These are phyloP conservation scores for Remersonia thermophila DNA, from an alignment of 2,329 filamentous ascomycete genomes.

Conservation along the genomic window DNA sequence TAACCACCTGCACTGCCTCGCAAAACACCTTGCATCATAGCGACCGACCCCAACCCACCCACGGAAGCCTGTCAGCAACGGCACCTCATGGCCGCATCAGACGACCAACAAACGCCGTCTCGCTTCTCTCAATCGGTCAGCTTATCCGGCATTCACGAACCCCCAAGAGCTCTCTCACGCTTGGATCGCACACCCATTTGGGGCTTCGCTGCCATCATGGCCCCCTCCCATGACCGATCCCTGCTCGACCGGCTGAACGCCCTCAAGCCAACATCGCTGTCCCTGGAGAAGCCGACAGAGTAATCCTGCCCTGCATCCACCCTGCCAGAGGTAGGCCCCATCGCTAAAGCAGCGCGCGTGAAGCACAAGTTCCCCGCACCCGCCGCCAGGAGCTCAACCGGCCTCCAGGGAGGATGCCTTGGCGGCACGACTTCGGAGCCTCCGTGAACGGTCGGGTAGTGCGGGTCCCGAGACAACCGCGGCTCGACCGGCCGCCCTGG, in stretches of 20 bases:
- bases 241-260: slow-evolving; percentile 44
- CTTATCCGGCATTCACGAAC: no score
- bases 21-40: no score
- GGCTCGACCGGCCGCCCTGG: slow-evolving; percentile 7
- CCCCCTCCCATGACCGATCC: slow-evolving; percentile 27
- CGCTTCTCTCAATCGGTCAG: no score
- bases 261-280: slow-evolving; percentile 30
- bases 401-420: slow-evolving; percentile 38
- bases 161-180: no score
- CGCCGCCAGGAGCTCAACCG: slow-evolving; percentile 13
- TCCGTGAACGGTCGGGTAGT: slow-evolving; percentile 30
- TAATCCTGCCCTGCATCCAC: slow-evolving; percentile 19
- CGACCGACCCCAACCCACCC: no score
- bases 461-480: no score
- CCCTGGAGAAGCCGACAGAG: slow-evolving; percentile 26
- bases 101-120: no score
- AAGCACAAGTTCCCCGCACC: slow-evolving; percentile 6
- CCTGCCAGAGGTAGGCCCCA: neutral
- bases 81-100: no score
- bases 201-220: no score
- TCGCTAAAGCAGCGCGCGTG: slow-evolving; percentile 6
- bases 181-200: no score
- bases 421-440: slow-evolving; percentile 37
- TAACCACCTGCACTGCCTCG: no score
- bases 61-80: no score